Conservation (phyloP, 768 basidiomycete genomes). For the Auriscalpium microsporum region DNA sequence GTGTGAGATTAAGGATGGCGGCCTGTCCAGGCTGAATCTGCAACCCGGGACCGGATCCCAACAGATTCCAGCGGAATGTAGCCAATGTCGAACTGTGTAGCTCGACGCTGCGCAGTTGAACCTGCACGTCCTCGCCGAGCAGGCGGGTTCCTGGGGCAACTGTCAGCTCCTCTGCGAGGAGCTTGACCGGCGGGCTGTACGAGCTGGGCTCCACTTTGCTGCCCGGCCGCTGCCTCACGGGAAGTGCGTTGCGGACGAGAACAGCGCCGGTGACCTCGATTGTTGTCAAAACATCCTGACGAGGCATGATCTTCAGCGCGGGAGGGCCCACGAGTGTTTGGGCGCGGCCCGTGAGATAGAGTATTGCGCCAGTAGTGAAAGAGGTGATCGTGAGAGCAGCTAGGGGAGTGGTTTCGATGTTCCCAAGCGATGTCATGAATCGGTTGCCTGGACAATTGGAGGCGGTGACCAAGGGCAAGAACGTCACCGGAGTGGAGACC, state of each 20-base stretch:
- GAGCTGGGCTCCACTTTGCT: constrained; percentile 30
- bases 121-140: constrained; percentile 18
- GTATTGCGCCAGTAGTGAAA: constrained; percentile 44
- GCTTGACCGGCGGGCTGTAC: constrained; percentile 50
- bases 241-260: constrained; percentile 45
- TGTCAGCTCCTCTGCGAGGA: constrained; percentile 40
- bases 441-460: constrained; percentile 39
- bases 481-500: constrained; percentile 2
- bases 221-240: constrained; percentile 36
- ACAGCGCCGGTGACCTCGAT: constrained; percentile 44
- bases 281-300: constrained; percentile 41
- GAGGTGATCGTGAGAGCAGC: constrained; percentile 51
- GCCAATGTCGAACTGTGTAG: constrained; percentile 42
- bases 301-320: constrained; percentile 47
- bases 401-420: constrained; percentile 44
- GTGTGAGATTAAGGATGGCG: constrained; percentile 44
- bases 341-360: constrained; percentile 56
- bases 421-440: constrained; percentile 55
- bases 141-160: constrained; percentile 19
- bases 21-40: constrained; percentile 37
- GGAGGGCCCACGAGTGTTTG: constrained; percentile 38
- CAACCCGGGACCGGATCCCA: constrained; percentile 22
- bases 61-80: constrained; percentile 41
- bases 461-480: neutral
- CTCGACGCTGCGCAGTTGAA: constrained; percentile 21